Percentiles rank a stretch among this genome's conserved stretches.
These are phyloP conservation scores for Rhodotorula sp. DNA, from an alignment of 1,284 basidiomycete species.

Conservation along the genomic window DNA sequence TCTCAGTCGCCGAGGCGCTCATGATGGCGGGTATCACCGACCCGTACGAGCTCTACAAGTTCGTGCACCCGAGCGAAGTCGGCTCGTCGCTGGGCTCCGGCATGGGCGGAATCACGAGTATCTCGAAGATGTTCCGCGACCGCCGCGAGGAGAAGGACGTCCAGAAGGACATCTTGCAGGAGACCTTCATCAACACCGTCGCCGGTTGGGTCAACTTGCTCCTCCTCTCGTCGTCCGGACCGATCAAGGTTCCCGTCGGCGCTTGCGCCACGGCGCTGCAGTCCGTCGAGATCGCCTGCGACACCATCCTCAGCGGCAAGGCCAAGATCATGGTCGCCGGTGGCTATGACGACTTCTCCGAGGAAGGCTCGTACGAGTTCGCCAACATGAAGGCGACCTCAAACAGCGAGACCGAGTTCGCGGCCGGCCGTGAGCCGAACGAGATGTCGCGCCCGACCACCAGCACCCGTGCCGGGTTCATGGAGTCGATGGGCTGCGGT, in stretches of 20 bases:
- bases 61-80: conserved; percentile 94
- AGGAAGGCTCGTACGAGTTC: conserved; percentile 54
- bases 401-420: conserved; percentile 93
- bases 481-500: conserved; percentile 97
- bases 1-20: conserved; percentile 89
- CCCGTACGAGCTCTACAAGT: conserved; percentile 93
- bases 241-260: conserved; percentile 98
- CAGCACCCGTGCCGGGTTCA: conserved; percentile 79
- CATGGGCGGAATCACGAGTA: conserved; percentile 80
- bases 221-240: conserved; percentile 88
- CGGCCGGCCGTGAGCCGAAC: conserved; percentile 96
- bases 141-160: conserved; percentile 95
- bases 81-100: conserved; percentile 90
- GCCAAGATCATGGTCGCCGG: conserved; percentile 99
- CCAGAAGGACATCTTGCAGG: conserved; percentile 96
- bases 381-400: conserved; percentile 99
- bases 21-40: conserved; percentile 97
- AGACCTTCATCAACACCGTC: conserved; percentile 97
- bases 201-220: conserved; percentile 97
- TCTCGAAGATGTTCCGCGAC: conserved; percentile 97
- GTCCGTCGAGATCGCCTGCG: conserved; percentile 96
- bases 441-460: conserved; percentile 99
- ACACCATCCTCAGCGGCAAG: conserved; percentile 89
- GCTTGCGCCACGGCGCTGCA: conserved; percentile 98
- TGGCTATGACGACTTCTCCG: conserved; percentile 96